phyloP scores from a whole-genome alignment of 176 grass and related monocot genomes.

The Neostapfia colusana region DNA sequence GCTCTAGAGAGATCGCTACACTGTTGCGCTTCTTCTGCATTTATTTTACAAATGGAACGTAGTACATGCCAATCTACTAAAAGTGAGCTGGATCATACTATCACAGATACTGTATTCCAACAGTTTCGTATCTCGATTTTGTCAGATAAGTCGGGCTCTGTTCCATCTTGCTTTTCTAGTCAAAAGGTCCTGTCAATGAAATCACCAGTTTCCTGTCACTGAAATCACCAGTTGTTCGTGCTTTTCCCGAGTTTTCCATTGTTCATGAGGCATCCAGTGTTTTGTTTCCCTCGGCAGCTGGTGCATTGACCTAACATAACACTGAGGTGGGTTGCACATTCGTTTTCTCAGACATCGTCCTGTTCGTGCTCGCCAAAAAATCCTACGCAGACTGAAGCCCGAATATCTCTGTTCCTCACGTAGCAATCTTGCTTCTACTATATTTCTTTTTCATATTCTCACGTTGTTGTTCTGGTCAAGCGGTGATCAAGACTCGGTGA shows the following conservation, averaged over 20 bases:
- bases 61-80: neutral
- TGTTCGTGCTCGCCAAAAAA: slow-evolving; percentile 22
- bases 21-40: neutral
- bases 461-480: neutral
- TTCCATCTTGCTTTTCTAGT: neutral
- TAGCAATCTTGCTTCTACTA: slow-evolving; percentile 13
- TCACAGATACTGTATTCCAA: slow-evolving; percentile 5
- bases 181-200: slow-evolving; percentile 30
- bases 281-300: slow-evolving; percentile 1
- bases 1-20: too few species aligned
- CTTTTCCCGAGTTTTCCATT: slow-evolving; percentile 28
- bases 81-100: neutral
- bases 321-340: neutral
- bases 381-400: neutral
- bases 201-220: slow-evolving; percentile 13
- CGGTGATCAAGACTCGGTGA: slow-evolving; percentile 7
- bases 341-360: neutral
- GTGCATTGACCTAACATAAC: slow-evolving; percentile 20
- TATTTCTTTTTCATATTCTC: neutral
- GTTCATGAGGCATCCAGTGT: neutral
- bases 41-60: neutral
- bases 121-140: slow-evolving; percentile 12
- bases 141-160: neutral
- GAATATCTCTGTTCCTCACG: neutral
- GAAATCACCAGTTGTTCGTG: slow-evolving; percentile 9